These are phyloP conservation scores for Auricularia auricula-judae DNA, from an alignment of 768 basidiomycete species.

Conservation along the genomic window DNA sequence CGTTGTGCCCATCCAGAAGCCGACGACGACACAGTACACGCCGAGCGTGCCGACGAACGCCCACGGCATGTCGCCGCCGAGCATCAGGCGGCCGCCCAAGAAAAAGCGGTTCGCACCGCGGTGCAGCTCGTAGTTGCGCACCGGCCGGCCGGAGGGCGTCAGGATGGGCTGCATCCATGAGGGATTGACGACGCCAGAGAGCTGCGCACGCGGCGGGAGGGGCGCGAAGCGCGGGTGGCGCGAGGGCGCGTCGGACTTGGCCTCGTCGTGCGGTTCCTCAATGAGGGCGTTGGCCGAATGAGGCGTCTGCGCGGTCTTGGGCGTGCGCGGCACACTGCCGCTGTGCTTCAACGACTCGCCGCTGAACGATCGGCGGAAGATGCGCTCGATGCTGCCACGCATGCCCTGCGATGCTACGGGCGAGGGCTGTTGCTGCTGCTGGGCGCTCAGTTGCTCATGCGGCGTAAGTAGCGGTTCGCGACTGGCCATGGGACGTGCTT, in stretches of 20 bases:
- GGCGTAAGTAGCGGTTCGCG: conserved; percentile 63
- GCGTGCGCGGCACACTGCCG: conserved; percentile 12
- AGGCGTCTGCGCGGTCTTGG: conserved; percentile 14
- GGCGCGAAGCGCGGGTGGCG: conserved; percentile 16
- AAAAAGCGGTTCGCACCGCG: conserved; percentile 72
- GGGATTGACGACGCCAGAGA: background rate
- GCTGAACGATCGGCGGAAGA: conserved; percentile 41
- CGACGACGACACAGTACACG: conserved; percentile 56
- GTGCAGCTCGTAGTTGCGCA: conserved; percentile 52
- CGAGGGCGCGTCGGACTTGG: conserved; percentile 11
- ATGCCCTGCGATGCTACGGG: conserved; percentile 24
- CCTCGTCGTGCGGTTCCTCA: conserved; percentile 4
- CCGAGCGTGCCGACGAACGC: conserved; percentile 62
- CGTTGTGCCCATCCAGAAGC: conserved; percentile 81
- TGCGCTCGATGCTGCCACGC: conserved; percentile 50
- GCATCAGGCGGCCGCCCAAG: conserved; percentile 58
- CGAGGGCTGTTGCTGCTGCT: conserved; percentile 3
- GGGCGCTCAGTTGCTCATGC: conserved; percentile 11
- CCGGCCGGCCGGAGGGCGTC: conserved; percentile 25
- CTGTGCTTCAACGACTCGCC: conserved; percentile 16
- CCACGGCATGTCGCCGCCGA: conserved; percentile 77
- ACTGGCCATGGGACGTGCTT: conserved; percentile 40
- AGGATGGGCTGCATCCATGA: background rate
- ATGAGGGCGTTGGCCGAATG: conserved; percentile 11
- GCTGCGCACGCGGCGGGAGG: conserved; percentile 2